Evolutionary conservation across 768 basidiomycete genomes (phyloP), one percentile per base, ranked within the genome.

Genomic region (Boletus bicolor): DNA sequence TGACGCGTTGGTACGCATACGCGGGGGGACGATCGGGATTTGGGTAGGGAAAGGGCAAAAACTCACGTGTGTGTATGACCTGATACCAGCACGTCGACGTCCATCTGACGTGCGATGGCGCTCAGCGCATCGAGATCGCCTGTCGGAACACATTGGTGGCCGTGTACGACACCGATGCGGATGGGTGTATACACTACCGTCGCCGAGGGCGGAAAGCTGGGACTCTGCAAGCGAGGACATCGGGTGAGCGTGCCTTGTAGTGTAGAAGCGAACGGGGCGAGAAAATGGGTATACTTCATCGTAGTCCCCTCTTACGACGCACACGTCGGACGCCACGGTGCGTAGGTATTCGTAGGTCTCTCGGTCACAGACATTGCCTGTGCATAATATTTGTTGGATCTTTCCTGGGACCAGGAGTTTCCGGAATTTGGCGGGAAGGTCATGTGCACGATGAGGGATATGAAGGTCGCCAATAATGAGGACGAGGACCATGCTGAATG

Each of bases 381-480:
- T 98, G 71, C 93, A 97, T 26, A 98, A 79, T 56, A 98, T 97
- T 72, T 98, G 96, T 59, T 95, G 92, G 44, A 99, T 98, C 73
- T 99, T 99, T 21, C 97, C 97, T 19, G 91, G 91, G 6, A 92
- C 87, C 50, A 99, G 79, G 1, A 98, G 86, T 68, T 98, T 97
- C 77, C 96, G 95, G 77, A 99, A 99, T 75, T 98, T 98, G 14
- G 85, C 77, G 0, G 97, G 95, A 9, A 99, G 82, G 67, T 97
- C 97, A 69, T 97, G 92, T 9, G 77, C 78, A 43, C 91, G 77
- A 70, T 92, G 88, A 1, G 97, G 97, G 67, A 98, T 98, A 72
- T 98, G 95, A 21, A 98, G 82, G 78, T 99, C 97, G 49, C 96
- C 96, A 60, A 98, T 93, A 65, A 97, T 85, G 54, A 98, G 89